These are phyloP conservation scores for Tuber microsphaerosporum DNA, from an alignment of 495 filamentous ascomycete genomes.

Conservation along the genomic window DNA sequence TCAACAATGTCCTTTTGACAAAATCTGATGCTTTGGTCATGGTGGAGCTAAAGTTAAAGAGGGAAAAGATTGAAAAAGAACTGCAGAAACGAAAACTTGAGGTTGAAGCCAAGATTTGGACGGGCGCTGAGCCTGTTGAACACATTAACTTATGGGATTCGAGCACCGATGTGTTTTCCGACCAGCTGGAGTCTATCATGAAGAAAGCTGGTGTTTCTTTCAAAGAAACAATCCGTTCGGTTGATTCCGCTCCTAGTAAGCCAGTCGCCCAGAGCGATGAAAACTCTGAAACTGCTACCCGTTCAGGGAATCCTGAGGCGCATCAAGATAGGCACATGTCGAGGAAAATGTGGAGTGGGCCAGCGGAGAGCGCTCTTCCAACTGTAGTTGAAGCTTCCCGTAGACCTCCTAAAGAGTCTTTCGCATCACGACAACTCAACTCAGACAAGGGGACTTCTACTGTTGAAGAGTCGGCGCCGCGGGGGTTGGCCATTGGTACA, in stretches of 20 bases:
- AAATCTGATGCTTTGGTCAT: conserved; percentile 78
- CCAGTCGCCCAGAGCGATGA: conserved; percentile 18
- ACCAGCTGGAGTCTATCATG: conserved; percentile 26
- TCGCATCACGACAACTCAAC: not conserved
- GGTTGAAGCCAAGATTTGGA: conserved; percentile 29
- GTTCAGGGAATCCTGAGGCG: conserved; percentile 8
- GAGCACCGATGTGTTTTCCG: not conserved
- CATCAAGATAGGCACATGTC: conserved; percentile 5
- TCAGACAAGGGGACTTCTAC: not conserved
- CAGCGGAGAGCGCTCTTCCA: not conserved
- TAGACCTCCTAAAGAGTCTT: conserved; percentile 17
- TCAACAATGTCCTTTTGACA: conserved; percentile 71
- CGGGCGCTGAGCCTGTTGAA: conserved; percentile 11
- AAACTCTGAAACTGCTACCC: not conserved
- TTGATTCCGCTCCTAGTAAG: conserved; percentile 8
- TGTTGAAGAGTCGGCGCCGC: not conserved
- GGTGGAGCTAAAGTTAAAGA: conserved; percentile 72
- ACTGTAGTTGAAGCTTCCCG: conserved; percentile 26
- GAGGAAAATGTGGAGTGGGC: not conserved
- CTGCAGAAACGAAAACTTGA: conserved; percentile 55
- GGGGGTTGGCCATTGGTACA: not conserved
- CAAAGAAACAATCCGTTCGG: conserved; percentile 11
- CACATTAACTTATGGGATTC: conserved; percentile 15
- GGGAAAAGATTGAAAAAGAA: conserved; percentile 68
- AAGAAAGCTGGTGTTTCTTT: conserved; percentile 28